Conservation (phyloP, 2,329 filamentous ascomycete species). For the Monilinia vaccinii-corymbosi region DNA sequence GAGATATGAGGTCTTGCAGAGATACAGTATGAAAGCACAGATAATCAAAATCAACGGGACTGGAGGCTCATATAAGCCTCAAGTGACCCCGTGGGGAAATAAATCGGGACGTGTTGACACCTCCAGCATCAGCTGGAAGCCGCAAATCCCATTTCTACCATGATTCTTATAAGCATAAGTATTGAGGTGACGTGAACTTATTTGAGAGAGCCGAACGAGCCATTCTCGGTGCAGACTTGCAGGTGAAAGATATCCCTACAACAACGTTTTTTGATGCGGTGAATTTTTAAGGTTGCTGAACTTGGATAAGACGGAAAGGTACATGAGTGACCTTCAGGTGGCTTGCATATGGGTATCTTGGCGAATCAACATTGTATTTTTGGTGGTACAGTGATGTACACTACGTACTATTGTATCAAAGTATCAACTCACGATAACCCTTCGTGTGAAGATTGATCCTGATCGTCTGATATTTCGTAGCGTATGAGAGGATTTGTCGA, state of each 20-base stretch:
- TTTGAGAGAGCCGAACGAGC: not conserved
- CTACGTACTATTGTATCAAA: not conserved
- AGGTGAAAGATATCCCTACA: not conserved
- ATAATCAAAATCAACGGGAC: not conserved
- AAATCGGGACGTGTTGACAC: not conserved
- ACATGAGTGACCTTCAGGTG: not conserved
- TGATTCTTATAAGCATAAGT: not conserved
- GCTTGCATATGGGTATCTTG: not conserved
- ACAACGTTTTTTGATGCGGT: not conserved
- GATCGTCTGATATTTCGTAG: rapidly evolving
- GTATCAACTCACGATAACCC: not conserved
- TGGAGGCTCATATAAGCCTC: not conserved
- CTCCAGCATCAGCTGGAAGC: not conserved
- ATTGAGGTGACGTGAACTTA: not conserved
- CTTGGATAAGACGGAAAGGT: not conserved
- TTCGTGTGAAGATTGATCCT: not conserved
- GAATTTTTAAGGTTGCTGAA: not conserved
- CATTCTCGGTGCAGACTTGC: not conserved
- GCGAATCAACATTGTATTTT: not conserved
- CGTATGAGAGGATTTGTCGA: not conserved
- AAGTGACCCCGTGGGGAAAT: not conserved
- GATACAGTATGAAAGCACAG: not conserved
- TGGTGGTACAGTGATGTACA: not conserved
- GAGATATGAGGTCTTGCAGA: not conserved
- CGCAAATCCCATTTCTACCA: not conserved